Conservation (phyloP, 1,284 basidiomycete genomes). For the Austroboletus niveus region DNA sequence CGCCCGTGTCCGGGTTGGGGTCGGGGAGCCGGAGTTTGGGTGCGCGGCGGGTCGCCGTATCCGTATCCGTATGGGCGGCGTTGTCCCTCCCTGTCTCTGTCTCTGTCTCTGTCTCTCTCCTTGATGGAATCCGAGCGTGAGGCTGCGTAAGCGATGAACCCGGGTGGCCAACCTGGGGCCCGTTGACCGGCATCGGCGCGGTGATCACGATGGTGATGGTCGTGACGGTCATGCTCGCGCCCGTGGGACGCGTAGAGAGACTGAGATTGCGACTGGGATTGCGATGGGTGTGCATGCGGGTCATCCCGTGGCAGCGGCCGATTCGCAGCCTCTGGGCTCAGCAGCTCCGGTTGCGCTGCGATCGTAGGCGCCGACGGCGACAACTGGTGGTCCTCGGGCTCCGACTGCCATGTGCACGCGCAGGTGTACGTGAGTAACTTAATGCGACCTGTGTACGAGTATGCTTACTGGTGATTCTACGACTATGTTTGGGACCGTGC, state of each 20-base stretch:
- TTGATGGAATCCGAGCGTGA: neutral
- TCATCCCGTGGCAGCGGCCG: slow-evolving; percentile 26
- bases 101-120: neutral
- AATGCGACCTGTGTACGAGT: neutral
- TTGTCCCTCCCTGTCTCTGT: neutral
- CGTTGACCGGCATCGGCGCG: neutral
- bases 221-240: slow-evolving; percentile 15
- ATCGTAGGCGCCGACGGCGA: slow-evolving; percentile 14
- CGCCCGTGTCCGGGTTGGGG: neutral
- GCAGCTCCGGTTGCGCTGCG: slow-evolving; percentile 20
- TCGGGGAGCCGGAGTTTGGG: too few species aligned
- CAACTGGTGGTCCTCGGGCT: slow-evolving; percentile 21
- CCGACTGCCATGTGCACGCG: slow-evolving; percentile 20
- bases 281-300: slow-evolving; percentile 16
- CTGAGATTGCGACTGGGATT: slow-evolving; percentile 3
- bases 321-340: slow-evolving; percentile 33
- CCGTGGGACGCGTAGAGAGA: slow-evolving; percentile 37
- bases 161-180: slow-evolving; percentile 8
- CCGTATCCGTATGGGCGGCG: neutral
- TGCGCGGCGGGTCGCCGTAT: neutral
- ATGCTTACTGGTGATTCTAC: slow-evolving; percentile 36
- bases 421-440: neutral
- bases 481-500: slow-evolving; percentile 33
- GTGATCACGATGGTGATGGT: neutral
- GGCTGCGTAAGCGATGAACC: slow-evolving; percentile 17